Evolutionary conservation across 108 stramenopile species (phyloP).

Genomic region (Nannochloropsis oceanica): DNA sequence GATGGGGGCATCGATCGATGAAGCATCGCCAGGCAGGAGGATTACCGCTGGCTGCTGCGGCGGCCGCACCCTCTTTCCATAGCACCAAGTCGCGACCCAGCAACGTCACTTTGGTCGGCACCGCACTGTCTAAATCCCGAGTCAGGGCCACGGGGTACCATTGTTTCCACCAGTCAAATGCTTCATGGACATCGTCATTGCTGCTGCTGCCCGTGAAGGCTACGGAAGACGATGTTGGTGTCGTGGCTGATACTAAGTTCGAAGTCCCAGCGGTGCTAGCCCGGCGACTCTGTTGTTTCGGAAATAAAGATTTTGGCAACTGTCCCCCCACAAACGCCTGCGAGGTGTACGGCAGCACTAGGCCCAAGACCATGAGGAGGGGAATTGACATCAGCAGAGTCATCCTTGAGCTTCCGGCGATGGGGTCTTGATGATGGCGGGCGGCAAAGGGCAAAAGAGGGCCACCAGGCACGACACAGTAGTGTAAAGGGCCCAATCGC

Average conservation of each 20-base stretch:
- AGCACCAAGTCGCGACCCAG: constrained; percentile 16
- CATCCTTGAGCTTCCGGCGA: too few relatives aligned
- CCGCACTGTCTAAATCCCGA: constrained; percentile 6
- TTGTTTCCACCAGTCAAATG: constrained; percentile 5
- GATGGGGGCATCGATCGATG: constrained; percentile 44
- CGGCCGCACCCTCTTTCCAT: constrained; percentile 4
- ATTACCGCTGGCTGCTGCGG: neutral
- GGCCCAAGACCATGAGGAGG: neutral
- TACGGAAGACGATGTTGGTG: too few relatives aligned
- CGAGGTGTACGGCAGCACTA: neutral
- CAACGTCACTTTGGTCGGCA: constrained; percentile 4
- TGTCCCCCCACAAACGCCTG: neutral
- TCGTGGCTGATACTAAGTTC: too few relatives aligned
- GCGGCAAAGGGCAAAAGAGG: too few relatives aligned
- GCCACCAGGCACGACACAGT: too few relatives aligned
- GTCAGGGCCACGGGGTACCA: constrained; percentile 21
- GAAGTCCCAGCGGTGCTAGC: too few relatives aligned
- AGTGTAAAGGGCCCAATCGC: too few relatives aligned
- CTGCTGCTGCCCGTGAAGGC: neutral
- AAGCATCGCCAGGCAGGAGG: neutral
- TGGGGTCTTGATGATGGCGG: too few relatives aligned
- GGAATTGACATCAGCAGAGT: too few relatives aligned
- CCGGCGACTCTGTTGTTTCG: too few relatives aligned
- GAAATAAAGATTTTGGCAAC: neutral
- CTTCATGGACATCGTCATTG: neutral